Evolutionary conservation across 2,329 filamentous ascomycete genomes (phyloP), one percentile per base, ranked within the genome.

Genomic region (Leptoxyphium fumago): DNA sequence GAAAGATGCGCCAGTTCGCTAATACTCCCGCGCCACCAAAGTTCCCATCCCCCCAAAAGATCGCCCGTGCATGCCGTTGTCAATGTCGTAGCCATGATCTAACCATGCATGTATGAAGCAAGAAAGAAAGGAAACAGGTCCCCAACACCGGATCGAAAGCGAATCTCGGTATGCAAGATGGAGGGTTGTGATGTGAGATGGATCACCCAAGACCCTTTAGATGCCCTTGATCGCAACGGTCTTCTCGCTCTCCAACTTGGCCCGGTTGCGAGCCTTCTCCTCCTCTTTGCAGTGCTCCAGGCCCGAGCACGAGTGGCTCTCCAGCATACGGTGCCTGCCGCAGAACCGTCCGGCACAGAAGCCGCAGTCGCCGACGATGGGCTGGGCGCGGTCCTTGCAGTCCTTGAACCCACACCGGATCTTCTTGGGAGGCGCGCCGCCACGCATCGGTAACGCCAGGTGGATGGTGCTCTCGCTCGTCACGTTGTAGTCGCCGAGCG

Each of bases 241-340:
- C 60, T 89, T 76, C 73, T 98, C 89, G 46, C 80, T 78, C 66
- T 95, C 85, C 61, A 98, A 72, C 69, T 93, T 88, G 52, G 87
- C 83, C 47, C 86, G 84, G 64, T 98, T 98, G 53, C 87, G 80
- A 64, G 93, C 86, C 66, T 94, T 86, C 40, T 85, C 89, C 65
- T 94, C 87, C 72, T 94, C 91, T 75, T 95, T 94, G 75, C 89
- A 95, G 68, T 94, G 84, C 71, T 96, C 91, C 45, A 98, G 72
- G 36, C 87, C 87, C 51, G 77, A 78, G 70, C 91, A 98, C 68
- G 85, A 85, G 69, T 98, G 91, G 55, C 89, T 84, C 66, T 98
- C 91, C 51, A 96, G 68, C 68, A 96, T 75, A 45, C 91, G 77
- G 68, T 98, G 91, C 70, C 87, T 94, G 56, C 85, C 85, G 68